Percentiles rank a stretch among this genome's conserved stretches.
Conservation (phyloP, 148 eudicot genomes). For the Hydrangea macrophylla region DNA sequence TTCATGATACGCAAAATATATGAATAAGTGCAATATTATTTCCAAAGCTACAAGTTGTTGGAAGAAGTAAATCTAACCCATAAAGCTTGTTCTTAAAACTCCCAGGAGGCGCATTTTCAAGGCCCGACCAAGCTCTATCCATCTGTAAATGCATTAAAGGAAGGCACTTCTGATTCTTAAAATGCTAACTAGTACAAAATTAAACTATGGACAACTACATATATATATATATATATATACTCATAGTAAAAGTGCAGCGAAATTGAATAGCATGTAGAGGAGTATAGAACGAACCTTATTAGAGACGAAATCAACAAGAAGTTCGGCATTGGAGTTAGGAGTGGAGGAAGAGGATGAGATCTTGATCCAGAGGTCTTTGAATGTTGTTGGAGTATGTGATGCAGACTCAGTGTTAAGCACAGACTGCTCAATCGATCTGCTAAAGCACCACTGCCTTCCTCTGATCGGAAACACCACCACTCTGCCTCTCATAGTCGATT, state of each 20-base stretch:
- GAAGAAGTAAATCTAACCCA: constrained; percentile 52
- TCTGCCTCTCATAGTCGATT: constrained; percentile 56
- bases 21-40: background rate
- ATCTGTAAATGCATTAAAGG: constrained; percentile 40
- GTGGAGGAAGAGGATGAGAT: constrained; percentile 36
- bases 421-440: constrained; percentile 57
- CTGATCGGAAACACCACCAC: constrained; percentile 81
- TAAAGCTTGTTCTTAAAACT: constrained; percentile 82
- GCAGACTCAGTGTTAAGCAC: constrained; percentile 25
- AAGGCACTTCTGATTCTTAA: no score
- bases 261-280: no score
- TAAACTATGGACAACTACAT: background rate
- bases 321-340: constrained; percentile 56
- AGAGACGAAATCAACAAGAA: constrained; percentile 69
- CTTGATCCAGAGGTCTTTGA: constrained; percentile 55
- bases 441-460: constrained; percentile 91
- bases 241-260: background rate
- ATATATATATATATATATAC: background rate
- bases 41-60: background rate
- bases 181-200: no score
- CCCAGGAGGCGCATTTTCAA: constrained; percentile 83
- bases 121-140: constrained; percentile 71
- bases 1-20: background rate
- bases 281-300: constrained; percentile 56
- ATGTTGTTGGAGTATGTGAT: constrained; percentile 47